Evolutionary conservation across 2,329 filamentous ascomycete genomes (phyloP), one percentile per base, ranked within the genome.

Genomic region (Zymoseptoria pseudotritici): DNA sequence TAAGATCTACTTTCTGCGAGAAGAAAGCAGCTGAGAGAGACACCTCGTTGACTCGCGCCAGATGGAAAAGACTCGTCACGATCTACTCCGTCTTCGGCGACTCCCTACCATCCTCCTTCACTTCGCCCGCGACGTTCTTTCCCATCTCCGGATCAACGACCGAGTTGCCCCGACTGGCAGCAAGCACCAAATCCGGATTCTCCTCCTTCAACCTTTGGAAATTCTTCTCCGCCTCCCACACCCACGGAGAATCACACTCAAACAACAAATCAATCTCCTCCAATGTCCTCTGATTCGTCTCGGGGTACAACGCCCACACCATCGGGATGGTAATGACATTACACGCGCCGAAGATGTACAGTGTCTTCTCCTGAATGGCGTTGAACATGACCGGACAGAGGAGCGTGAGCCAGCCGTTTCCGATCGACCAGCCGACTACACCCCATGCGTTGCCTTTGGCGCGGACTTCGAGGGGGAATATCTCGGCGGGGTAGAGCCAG

Each of bases 231-330:
- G 86, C 86, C 22, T 53, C 19, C 87, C 88, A 90, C 1, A 82
- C 81, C 85, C 85, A 90, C 3, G 83, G 83, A 0, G 80, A 85
- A 19, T 85, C 78, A 0, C 84, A 81, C 0, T 87, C 85, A 65
- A 91, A 91, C 0, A 91, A 74, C 0, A 90, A 74, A 62, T 91
- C 85, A 78, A 91, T 90, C 68, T 90, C 87, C 68, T 91, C 88
- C 0, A 91, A 76, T 0, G 87, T 90, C 0, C 88, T 81, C 70
- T 89, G 85, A 50, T 70, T 89, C 2, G 84, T 88, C 70, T 91
- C 88, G 0, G 88, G 88, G 59, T 90, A 91, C 0, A 91, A 68
- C 0, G 86, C 85, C 85, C 86, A 91, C 0, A 90, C 84, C 74
- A 89, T 83, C 0, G 86, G 82, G 4, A 91, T 86, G 1, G 82